A percentile compares a stretch with the other conserved stretches of the same genome.
phyloP scores from a whole-genome alignment of 805 yeast genomes.

The Saturnispora halmiae region DNA sequence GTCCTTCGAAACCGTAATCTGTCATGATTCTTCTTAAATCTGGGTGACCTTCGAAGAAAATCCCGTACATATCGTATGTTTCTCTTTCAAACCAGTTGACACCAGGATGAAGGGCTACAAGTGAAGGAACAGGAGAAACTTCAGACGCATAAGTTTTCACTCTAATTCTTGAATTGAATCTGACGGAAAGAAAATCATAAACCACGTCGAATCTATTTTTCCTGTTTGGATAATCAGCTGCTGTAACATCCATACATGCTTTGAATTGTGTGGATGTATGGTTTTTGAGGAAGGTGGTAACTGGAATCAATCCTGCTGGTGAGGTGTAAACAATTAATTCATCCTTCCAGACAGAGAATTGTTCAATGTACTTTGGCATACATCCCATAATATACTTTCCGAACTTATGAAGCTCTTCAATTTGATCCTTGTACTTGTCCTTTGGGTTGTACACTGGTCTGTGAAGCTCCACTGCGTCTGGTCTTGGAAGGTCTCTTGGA shows the following conservation, averaged over 20 bases:
- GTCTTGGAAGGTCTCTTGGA: slow-evolving; percentile 29
- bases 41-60: slow-evolving; percentile 83
- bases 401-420: slow-evolving; percentile 69
- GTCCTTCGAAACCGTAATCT: slow-evolving; percentile 88
- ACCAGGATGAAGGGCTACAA: slow-evolving; percentile 65
- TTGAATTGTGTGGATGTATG: slow-evolving; percentile 79
- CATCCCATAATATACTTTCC: slow-evolving; percentile 72
- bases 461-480: slow-evolving; percentile 26
- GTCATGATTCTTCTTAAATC: slow-evolving; percentile 85
- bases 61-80: slow-evolving; percentile 79
- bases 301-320: slow-evolving; percentile 68
- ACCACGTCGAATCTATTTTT: slow-evolving; percentile 81
- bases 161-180: slow-evolving; percentile 80
- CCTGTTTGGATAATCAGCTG: slow-evolving; percentile 79
- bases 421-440: slow-evolving; percentile 57
- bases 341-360: slow-evolving; percentile 85
- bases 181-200: slow-evolving; percentile 68
- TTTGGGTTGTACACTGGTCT: slow-evolving; percentile 65
- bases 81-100: slow-evolving; percentile 90
- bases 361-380: slow-evolving; percentile 74
- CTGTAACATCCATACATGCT: slow-evolving; percentile 71
- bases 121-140: slow-evolving; percentile 70
- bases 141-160: slow-evolving; percentile 85
- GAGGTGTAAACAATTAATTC: slow-evolving; percentile 70
- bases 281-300: slow-evolving; percentile 57